phyloP scores from a whole-genome alignment of 169 alveolate genomes.

The Plasmodium malariae region DNA sequence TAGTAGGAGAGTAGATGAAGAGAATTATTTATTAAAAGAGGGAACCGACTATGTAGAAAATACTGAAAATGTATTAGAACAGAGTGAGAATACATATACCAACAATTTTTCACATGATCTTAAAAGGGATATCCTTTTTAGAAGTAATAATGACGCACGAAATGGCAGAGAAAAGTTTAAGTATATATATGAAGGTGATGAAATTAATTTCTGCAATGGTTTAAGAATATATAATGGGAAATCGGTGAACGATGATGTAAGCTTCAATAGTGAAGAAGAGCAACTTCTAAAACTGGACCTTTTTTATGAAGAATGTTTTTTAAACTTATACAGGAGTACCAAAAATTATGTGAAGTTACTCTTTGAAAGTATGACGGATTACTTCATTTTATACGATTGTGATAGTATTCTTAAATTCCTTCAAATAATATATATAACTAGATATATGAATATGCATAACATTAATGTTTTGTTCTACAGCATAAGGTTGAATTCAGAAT shows the following conservation, averaged over 20 bases:
- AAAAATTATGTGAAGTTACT: conserved; percentile 8
- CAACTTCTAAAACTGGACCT: neutral
- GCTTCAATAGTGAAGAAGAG: too few relatives aligned
- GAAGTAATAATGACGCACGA: neutral
- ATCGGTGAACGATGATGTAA: too few relatives aligned
- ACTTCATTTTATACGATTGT: conserved; percentile 61
- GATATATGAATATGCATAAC: conserved; percentile 32
- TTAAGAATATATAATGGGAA: too few relatives aligned
- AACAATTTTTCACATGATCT: neutral
- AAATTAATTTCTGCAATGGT: too few relatives aligned
- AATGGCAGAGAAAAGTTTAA: neutral
- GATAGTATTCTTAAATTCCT: conserved; percentile 51
- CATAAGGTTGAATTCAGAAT: conserved; percentile 50
- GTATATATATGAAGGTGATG: neutral
- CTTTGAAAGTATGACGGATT: conserved; percentile 47
- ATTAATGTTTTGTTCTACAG: conserved; percentile 59
- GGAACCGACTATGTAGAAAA: neutral
- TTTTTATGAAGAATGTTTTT: conserved; percentile 21
- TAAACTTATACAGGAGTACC: conserved; percentile 17
- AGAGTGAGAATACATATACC: neutral
- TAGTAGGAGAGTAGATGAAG: neutral
- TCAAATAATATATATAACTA: conserved; percentile 43
- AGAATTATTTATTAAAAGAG: neutral
- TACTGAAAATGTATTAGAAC: neutral
- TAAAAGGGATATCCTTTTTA: neutral